Base-by-base conservation (phyloP, 2,329 filamentous ascomycete species). In the Aspergillus caelatus region DNA sequence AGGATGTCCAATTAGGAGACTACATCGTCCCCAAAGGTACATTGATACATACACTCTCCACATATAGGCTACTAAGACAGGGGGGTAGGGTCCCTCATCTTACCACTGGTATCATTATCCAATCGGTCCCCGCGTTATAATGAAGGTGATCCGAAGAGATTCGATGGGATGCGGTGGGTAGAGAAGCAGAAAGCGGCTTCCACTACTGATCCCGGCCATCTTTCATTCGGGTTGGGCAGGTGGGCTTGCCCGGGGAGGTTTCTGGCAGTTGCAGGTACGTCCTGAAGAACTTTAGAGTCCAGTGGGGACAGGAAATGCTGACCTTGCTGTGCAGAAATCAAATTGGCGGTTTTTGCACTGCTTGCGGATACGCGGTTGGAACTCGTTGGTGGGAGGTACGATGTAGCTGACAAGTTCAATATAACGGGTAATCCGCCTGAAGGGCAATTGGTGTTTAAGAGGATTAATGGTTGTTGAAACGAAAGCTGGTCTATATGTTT, bases 231-330 rank as follows among this genome's bases (percentile, higher is more conserved):
- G 26, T 1, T 57, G 23, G 26, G 55, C 2, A 23, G 19, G 26
- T 57, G 55, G 55, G 39, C 55, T n/a, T 57, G 55, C 9, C 55
- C 55, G 23, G 55, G 55, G 21, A 21, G 55, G 21, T 43, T 45
- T 30, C 30, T 57, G 9, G 55, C 55, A 12, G 26, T 57, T 57
- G 36, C 55, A 3, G 55, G 55, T 57, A n/a, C 9, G 55, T 34
- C 1, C 14, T 19, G 14, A 19, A 11, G 1, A 39, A 5, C 3
- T 1, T 12, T 36, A 4, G 11, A 36, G 2, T 36, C 5, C 2
- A 5, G 11, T 14, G 11, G 34, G 4, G 23, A 26, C 23, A 26
- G 32, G 11, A 19, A 19, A 39, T 39, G 16, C 36, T 39, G 5
- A 39, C 3, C 6, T 16, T 19, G 12, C 34, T 16, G 1, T 19